Conservation (phyloP, 805 yeast species). For the Blastobotrys americana region DNA sequence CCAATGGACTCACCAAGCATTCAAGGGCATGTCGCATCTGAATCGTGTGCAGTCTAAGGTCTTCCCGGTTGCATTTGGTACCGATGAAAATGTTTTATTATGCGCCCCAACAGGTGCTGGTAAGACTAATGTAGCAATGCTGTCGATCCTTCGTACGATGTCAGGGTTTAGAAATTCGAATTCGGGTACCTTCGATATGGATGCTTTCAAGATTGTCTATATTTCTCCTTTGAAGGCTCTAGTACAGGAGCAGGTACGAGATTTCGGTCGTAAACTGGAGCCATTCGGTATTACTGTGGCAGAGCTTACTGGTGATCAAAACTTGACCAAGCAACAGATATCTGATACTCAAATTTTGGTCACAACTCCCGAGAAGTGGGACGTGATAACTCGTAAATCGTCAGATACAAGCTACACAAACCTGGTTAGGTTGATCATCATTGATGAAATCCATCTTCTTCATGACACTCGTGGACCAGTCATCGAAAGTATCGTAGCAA, state of each 20-base stretch:
- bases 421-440: slow-evolving; percentile 61
- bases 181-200: slow-evolving; percentile 45
- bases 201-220: slow-evolving; percentile 69
- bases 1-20: slow-evolving; percentile 72
- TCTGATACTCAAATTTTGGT: slow-evolving; percentile 73
- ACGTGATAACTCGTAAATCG: slow-evolving; percentile 80
- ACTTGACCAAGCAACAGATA: slow-evolving; percentile 67
- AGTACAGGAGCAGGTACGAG: slow-evolving; percentile 91
- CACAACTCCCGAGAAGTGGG: slow-evolving; percentile 98
- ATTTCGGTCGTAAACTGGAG: slow-evolving; percentile 61
- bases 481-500: slow-evolving; percentile 75
- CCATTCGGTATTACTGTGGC: slow-evolving; percentile 64
- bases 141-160: slow-evolving; percentile 61
- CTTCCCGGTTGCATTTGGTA: slow-evolving; percentile 65
- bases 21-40: slow-evolving; percentile 59
- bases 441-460: slow-evolving; percentile 88
- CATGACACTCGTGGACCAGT: slow-evolving; percentile 97
- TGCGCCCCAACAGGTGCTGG: slow-evolving; percentile 99
- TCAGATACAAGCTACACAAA: slow-evolving; percentile 58
- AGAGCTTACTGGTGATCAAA: slow-evolving; percentile 87
- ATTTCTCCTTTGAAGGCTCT: slow-evolving; percentile 92
- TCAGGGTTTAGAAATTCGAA: slow-evolving; percentile 41
- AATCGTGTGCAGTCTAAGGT: slow-evolving; percentile 82
- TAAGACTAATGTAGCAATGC: slow-evolving; percentile 92
- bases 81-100: slow-evolving; percentile 64